Conservation (phyloP, 805 yeast genomes). For the Wickerhamomyces alni region DNA sequence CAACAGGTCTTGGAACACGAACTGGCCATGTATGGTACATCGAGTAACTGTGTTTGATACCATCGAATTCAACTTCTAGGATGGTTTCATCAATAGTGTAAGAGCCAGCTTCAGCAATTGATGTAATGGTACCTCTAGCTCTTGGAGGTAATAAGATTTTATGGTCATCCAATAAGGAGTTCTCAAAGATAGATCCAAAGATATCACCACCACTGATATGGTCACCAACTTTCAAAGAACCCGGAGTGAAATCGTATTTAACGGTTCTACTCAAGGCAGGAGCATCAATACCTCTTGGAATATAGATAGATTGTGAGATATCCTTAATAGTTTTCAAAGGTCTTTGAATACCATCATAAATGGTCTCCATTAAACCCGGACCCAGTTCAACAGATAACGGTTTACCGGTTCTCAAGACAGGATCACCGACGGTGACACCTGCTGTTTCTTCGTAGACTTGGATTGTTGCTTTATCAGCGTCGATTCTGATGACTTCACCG, state of each 20-base stretch:
- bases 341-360: slow-evolving; percentile 99
- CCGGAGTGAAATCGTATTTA: slow-evolving; percentile 85
- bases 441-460: slow-evolving; percentile 99
- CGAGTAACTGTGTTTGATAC: slow-evolving; percentile 69
- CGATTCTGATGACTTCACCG: slow-evolving; percentile 97
- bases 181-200: slow-evolving; percentile 89
- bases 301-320: slow-evolving; percentile 83
- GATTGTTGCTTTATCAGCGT: slow-evolving; percentile 93
- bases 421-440: slow-evolving; percentile 99
- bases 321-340: slow-evolving; percentile 93
- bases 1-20: slow-evolving; percentile 98
- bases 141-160: slow-evolving; percentile 95
- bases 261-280: slow-evolving; percentile 86
- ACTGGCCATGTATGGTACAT: slow-evolving; percentile 99
- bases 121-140: slow-evolving; percentile 94
- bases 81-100: slow-evolving; percentile 87
- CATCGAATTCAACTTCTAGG: slow-evolving; percentile 92
- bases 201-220: slow-evolving; percentile 98
- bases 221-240: slow-evolving; percentile 79
- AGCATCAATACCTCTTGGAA: slow-evolving; percentile 97
- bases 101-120: slow-evolving; percentile 84
- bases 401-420: slow-evolving; percentile 95
- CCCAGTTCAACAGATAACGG: slow-evolving; percentile 99
- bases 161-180: slow-evolving; percentile 88
- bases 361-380: slow-evolving; percentile 98